Conservation (phyloP, 192 early-diverging fungal genomes). For the Linnemannia hyalina region DNA sequence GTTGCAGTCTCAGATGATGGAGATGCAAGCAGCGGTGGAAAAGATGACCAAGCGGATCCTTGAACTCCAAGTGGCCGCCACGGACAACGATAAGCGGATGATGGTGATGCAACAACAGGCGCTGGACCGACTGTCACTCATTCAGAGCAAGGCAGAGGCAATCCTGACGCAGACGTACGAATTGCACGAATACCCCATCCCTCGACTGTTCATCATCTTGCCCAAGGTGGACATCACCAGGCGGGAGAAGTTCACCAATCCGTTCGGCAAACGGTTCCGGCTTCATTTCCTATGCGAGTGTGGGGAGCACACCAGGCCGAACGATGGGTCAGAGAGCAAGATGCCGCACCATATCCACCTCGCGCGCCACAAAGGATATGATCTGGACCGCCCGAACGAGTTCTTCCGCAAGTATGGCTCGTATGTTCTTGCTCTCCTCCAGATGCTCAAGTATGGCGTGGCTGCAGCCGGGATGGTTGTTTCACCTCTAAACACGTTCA, state of each 20-base stretch:
- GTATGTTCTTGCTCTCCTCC: slow-evolving; percentile 24
- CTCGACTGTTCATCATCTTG: slow-evolving; percentile 38
- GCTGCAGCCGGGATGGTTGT: slow-evolving; percentile 25
- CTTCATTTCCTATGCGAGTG: slow-evolving; percentile 39
- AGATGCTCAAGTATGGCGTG: slow-evolving; percentile 44
- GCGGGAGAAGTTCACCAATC: slow-evolving; percentile 20
- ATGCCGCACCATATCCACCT: slow-evolving; percentile 31
- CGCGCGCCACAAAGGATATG: slow-evolving; percentile 40
- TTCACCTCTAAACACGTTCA: slow-evolving; percentile 13
- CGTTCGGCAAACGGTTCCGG: slow-evolving; percentile 20
- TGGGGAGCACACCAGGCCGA: slow-evolving; percentile 25
- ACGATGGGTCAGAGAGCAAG: background rate
- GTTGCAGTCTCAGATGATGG: background rate
- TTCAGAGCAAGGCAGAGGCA: slow-evolving; percentile 24
- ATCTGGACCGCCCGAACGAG: slow-evolving; percentile 37
- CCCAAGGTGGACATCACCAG: slow-evolving; percentile 1
- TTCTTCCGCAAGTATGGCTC: slow-evolving; percentile 34
- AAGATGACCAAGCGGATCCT: background rate
- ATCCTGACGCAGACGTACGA: slow-evolving; percentile 37
- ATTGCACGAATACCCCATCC: slow-evolving; percentile 36
- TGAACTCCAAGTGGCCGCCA: background rate
- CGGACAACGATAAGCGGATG: slow-evolving; percentile 1
- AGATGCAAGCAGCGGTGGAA: background rate
- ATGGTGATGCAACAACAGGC: slow-evolving; percentile 24
- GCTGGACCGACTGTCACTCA: slow-evolving; percentile 21